Evolutionary conservation across 2,329 filamentous ascomycete species (phyloP), one percentile per base, ranked within the genome.

Genomic region (Calonectria ilicicola): DNA sequence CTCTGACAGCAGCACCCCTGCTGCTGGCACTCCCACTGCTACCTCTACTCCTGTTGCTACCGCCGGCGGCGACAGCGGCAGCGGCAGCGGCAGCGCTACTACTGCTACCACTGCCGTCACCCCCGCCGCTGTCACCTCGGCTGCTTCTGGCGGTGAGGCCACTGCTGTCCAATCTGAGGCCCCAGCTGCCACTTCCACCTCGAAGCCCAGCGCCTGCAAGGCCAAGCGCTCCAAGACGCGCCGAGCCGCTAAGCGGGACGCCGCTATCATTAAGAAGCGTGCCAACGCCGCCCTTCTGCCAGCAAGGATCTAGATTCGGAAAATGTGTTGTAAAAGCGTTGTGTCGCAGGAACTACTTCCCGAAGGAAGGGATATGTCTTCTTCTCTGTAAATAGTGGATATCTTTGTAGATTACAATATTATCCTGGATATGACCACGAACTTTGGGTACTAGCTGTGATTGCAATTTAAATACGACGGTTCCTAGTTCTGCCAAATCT

Each of bases 321-420:
- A 26, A 21, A 32, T 44, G 3, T 9, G 1, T 42, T 47, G n/a
- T 47, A 65, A 53, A 72, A 51, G 66, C 71, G 70, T 71, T 73
- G 5, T 19, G 6, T 40, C 53, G 35, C 73, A 71, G 69, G 70
- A 75, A 74, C 62, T 42, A 47, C 44, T 72, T 49, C 64, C 53
- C n/a, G 38, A 69, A 70, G 49, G n/a, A 70, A 62, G 32, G 77
- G 74, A 65, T 65, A 47, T 72, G 51, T 69, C 64, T 58, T 75
- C 68, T 78, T 78, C 77, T 78, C 67, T 78, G 77, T 79, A 79
- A 69, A 79, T 79, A 79, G 58, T 78, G 70, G 73, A 72, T 62
- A 40, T 69, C 27, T n/a, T 56, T 70, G 68, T 65, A 66, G 44
- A 62, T 51, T 56, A 62, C 47, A 65, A 67, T 49, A 67, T 26